Base-by-base conservation (phyloP, 129 eudicot genomes). In the Deinandra increscens region DNA sequence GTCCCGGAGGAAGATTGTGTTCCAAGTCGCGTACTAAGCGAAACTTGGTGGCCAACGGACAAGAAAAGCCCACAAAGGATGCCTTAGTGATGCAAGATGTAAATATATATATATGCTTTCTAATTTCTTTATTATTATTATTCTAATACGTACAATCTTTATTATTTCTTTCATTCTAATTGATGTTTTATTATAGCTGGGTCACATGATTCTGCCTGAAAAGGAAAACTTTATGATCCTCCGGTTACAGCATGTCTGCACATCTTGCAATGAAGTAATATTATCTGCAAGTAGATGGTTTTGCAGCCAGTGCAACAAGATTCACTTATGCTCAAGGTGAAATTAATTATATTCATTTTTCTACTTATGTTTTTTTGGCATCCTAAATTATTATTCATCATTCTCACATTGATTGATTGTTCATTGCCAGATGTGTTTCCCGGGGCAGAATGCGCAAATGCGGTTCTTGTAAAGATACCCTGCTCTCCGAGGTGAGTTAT, bases 31-130 rank as follows among this genome's bases (percentile, higher is more conserved):
- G 80, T 39, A 56, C 85, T 12, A 85, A 77, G 44, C 71, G 91
- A 67, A 79, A 80, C 44, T 53, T 78, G 19, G 82, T 53, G 70
- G 76, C 86, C 69, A 79, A 82, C 83, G 85, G 88, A 45, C 85
- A 83, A 56, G 65, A 12, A 55, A 72, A 60, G 61, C 59, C 26
- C 46, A 36, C 84, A 23, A 87, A 83, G 79, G 97, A 90, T 78
- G 78, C 81, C 22, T 49, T 81, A 36, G 84, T 90, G 71, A 90
- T 90, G 97, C 81, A 82, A 75, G 71, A 80, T 55, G 97, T 82
- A 69, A 74, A 18, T 54, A 39, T 26, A 18, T 54, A 39, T 26
- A 26, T 26, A 26, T 26, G 31, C 11, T 51, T 38, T 73, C 12
- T 15, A 14, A 9, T 33, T 4, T 8, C 36, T 70, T 37, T n/a